phyloP scores from a whole-genome alignment of 345 rosid genomes.

The Excoecaria cochinchinensis region DNA sequence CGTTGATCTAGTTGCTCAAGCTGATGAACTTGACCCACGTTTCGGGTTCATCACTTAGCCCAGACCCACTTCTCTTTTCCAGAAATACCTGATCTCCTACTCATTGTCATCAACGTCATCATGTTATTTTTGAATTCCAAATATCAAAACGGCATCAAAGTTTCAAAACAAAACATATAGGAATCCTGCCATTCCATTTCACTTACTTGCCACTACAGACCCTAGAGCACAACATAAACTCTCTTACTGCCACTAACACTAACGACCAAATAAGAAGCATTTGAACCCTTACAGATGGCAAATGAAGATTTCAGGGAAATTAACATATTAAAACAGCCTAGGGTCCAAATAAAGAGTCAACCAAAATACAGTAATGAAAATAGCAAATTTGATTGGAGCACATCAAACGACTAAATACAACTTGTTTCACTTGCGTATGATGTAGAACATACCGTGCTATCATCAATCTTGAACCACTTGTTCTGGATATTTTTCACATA shows the following conservation, averaged over 20 bases:
- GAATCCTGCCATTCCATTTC: not conserved
- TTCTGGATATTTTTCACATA: slow-evolving; percentile 72
- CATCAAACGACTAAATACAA: slow-evolving; percentile 5
- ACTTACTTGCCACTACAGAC: not conserved
- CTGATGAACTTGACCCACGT: not conserved
- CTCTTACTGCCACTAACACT: not conserved
- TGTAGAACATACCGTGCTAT: slow-evolving; percentile 61
- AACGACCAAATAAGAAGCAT: not conserved
- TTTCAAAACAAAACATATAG: not conserved
- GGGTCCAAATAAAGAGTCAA: not conserved
- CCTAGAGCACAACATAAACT: slow-evolving; percentile 1
- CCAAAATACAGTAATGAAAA: slow-evolving; percentile 1
- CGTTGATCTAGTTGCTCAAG: not conserved
- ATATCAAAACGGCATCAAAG: not conserved
- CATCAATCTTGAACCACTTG: slow-evolving; percentile 96
- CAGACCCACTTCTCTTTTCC: not conserved
- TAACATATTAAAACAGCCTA: not conserved
- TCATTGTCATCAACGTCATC: not conserved
- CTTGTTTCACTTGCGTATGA: not conserved
- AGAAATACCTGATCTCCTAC: not conserved
- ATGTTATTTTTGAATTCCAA: not conserved
- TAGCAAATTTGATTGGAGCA: not conserved
- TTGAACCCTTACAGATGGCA: not conserved
- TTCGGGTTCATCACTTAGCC: not conserved
- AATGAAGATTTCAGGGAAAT: not conserved